phyloP scores from a whole-genome alignment of 805 yeast species.

The Candida anglica region DNA sequence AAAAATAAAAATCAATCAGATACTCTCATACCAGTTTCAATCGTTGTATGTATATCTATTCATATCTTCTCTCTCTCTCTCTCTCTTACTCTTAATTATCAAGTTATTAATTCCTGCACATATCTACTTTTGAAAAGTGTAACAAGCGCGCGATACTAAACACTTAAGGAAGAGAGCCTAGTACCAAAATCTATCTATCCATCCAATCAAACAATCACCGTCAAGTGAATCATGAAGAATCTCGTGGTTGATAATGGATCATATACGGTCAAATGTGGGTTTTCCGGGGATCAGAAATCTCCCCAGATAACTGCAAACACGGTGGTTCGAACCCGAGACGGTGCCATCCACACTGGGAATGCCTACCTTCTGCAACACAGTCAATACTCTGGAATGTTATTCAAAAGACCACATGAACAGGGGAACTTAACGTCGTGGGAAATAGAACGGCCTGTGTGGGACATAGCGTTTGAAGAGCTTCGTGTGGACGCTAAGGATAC shows the following conservation, averaged over 20 bases:
- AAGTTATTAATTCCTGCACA: too few species aligned
- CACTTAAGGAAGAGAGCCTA: too few species aligned
- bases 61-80: too few species aligned
- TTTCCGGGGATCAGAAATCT: conserved; percentile 15
- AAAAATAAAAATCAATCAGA: too few species aligned
- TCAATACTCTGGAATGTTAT: conserved; percentile 69
- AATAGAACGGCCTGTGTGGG: conserved; percentile 86
- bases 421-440: conserved; percentile 85
- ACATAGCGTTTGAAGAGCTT: conserved; percentile 51
- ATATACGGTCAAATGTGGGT: conserved; percentile 61
- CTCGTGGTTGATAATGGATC: conserved; percentile 89
- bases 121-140: too few species aligned
- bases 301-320: conserved; percentile 65
- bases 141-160: too few species aligned
- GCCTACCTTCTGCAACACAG: conserved; percentile 60
- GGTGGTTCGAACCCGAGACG: conserved; percentile 71
- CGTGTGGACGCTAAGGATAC: conserved; percentile 20
- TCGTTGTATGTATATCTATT: too few species aligned
- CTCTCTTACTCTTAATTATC: too few species aligned
- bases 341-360: conserved; percentile 63
- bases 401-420: conserved; percentile 80
- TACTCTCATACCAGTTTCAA: too few species aligned
- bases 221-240: conserved; percentile 14
- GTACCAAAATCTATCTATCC: too few species aligned
- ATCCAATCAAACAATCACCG: too few species aligned